Conservation (phyloP, 1,139 yeast species). For the Suhomyces taliae region DNA sequence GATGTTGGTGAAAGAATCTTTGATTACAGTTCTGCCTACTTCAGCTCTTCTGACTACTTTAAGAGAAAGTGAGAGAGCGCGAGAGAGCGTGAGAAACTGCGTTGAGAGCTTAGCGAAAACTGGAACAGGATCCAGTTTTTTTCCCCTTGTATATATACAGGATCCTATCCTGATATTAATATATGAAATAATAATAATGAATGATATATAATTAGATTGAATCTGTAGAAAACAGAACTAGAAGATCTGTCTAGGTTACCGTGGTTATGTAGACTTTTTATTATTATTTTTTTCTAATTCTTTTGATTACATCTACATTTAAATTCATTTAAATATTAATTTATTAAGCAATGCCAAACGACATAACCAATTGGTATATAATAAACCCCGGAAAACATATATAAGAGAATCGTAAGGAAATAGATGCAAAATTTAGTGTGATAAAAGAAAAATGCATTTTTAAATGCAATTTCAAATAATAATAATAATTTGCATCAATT, state of each 20-base stretch:
- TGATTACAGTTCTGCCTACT: slow-evolving; percentile 69
- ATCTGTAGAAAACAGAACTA: too few species aligned
- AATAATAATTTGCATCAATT: neutral
- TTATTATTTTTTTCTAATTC: too few species aligned
- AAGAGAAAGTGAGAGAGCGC: slow-evolving; percentile 44
- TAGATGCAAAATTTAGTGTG: neutral
- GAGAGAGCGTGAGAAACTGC: too few species aligned
- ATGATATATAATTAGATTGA: too few species aligned
- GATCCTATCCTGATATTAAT: neutral
- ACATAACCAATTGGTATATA: slow-evolving; percentile 1
- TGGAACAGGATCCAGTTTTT: too few species aligned
- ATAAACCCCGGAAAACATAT: slow-evolving; percentile 5
- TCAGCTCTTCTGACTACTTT: slow-evolving; percentile 75
- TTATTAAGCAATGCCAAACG: slow-evolving; percentile 5
- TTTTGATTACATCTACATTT: too few species aligned
- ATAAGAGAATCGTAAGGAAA: slow-evolving; percentile 4
- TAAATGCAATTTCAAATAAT: neutral
- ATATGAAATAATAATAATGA: neutral
- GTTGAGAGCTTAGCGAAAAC: too few species aligned
- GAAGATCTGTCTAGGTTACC: too few species aligned
- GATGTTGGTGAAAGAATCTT: slow-evolving; percentile 83
- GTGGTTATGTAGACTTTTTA: too few species aligned
- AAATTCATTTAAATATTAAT: slow-evolving; percentile 1
- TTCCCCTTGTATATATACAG: neutral
- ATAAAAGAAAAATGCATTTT: neutral